Base-by-base conservation (phyloP, 768 basidiomycete species). In the Sutorius australiensis region DNA sequence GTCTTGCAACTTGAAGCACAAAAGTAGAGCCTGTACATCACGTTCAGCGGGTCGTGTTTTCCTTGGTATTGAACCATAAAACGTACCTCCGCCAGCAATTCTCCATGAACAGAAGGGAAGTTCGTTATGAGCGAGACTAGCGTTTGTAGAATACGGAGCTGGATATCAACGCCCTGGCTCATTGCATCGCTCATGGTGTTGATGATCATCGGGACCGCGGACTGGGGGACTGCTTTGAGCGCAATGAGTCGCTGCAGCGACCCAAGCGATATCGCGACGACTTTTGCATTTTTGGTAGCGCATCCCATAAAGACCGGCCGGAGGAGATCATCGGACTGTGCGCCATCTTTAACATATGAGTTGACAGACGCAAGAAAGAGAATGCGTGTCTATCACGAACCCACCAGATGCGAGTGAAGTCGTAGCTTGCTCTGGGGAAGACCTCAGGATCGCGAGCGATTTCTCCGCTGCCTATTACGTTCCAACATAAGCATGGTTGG, bases 1-100 rank as follows among this genome's bases (percentile, higher is more conserved):
- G 54, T 98, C 97, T 69, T 98, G 94, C 24, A 98, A 74, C 67
- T 86, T 92, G 79, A 98, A 98, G 64, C 94, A 98, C 8, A 98
- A 73, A n/a, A 95, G 73, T 0, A 98, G 76, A 0, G 92, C 92
- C 92, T 95, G 61, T 9, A 38, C 6, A 43, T n/a, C 39, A 51
- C 28, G n/a, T 36, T 51, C 27, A 6, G 0, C 5, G 8, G 3
- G 0, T 31, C 28, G 6, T 36, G 8, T 17, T 30, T 30, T 14
- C 1, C 1, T 7, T 7, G 7, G 2, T 1, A 39, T n/a, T 10
- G 21, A 50, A 12, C 14, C 9, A 2, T 24, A 2, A 27, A 28
- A 77, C 86, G 53, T 70, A 93, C 94, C 67, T 93, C 86, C 19
- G 85, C 92, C 4, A 98, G 74, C 11, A 93, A 68, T 16, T 76